Evolutionary conservation across 441 rosid genomes (phyloP).

Genomic region (Lepidium campestre): DNA sequence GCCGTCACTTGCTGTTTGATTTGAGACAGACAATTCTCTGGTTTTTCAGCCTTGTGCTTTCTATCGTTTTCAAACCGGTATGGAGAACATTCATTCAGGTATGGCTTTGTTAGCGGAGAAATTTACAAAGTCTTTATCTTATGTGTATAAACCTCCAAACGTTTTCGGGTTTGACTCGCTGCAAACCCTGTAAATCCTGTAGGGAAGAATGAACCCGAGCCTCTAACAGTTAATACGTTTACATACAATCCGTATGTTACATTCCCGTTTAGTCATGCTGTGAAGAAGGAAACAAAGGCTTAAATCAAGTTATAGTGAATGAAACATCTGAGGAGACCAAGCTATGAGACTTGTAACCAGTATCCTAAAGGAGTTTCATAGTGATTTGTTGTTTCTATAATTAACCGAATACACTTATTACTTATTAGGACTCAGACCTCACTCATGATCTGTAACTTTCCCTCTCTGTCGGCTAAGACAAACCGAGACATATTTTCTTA

Average conservation of each 20-base stretch:
- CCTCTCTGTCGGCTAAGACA: background rate
- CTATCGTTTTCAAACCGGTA: constrained; percentile 89
- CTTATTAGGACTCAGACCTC: background rate
- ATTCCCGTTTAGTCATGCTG: background rate
- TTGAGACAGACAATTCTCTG: constrained; percentile 12
- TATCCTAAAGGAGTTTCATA: background rate
- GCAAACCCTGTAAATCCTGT: background rate
- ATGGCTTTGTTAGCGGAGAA: constrained; percentile 23
- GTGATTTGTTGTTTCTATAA: background rate
- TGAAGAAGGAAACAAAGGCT: background rate
- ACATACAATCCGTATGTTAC: background rate
- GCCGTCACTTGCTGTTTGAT: background rate
- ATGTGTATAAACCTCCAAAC: background rate
- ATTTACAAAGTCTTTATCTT: background rate
- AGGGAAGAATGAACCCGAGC: background rate
- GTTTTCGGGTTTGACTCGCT: background rate
- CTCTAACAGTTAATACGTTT: background rate
- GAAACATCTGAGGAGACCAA: background rate
- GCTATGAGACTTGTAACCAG: background rate
- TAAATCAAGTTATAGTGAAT: background rate
- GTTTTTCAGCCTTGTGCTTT: constrained; percentile 75
- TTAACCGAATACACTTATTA: background rate
- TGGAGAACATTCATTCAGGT: constrained; percentile 97
- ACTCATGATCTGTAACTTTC: background rate
- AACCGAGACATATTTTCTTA: constrained; percentile 1